A percentile compares a stretch with the other conserved stretches of the same genome.
These are phyloP conservation scores for Ophiostoma piceae DNA, from an alignment of 2,329 filamentous ascomycete species.

Conservation along the genomic window DNA sequence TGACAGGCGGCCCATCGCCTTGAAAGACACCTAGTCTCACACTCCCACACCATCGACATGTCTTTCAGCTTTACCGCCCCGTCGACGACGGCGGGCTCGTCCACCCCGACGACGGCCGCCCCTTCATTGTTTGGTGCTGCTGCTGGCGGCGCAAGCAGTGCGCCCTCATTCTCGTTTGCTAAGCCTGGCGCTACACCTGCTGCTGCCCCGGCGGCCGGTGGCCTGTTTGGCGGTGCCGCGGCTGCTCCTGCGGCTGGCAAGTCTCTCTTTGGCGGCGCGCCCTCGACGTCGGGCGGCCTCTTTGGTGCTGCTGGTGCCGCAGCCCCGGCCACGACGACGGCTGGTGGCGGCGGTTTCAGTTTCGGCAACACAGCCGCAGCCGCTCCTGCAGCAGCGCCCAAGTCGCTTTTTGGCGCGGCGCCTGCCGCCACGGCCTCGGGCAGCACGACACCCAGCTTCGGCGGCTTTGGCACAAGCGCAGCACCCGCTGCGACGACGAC, in stretches of 20 bases:
- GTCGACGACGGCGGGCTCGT: slow-evolving; percentile 36
- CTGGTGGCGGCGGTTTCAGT: slow-evolving; percentile 16
- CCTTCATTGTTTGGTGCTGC: slow-evolving; percentile 32
- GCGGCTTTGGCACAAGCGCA: slow-evolving; percentile 12
- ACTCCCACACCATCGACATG: slow-evolving; percentile 23
- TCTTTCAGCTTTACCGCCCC: slow-evolving; percentile 33
- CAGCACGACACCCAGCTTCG: slow-evolving; percentile 18
- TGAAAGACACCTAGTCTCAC: neutral
- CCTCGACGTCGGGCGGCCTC: neutral
- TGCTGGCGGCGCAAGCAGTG: neutral
- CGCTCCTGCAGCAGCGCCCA: slow-evolving; percentile 11
- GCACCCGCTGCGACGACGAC: slow-evolving; percentile 2
- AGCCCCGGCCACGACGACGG: neutral
- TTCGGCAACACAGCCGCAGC: slow-evolving; percentile 14
- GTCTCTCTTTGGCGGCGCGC: neutral
- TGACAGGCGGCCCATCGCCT: neutral
- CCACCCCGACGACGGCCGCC: slow-evolving; percentile 35
- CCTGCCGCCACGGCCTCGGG: slow-evolving; percentile 15
- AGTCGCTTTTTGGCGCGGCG: slow-evolving; percentile 16
- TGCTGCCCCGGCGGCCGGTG: slow-evolving; percentile 14
- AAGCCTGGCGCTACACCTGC: slow-evolving; percentile 30
- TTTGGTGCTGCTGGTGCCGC: slow-evolving; percentile 10
- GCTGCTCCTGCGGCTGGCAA: slow-evolving; percentile 7
- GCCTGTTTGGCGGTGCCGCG: slow-evolving; percentile 11
- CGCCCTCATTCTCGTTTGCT: slow-evolving; percentile 35